A percentile compares a stretch with the other conserved stretches of the same genome.
phyloP scores from a whole-genome alignment of 306 rosid species.

The Cyamopsis tetragonoloba region DNA sequence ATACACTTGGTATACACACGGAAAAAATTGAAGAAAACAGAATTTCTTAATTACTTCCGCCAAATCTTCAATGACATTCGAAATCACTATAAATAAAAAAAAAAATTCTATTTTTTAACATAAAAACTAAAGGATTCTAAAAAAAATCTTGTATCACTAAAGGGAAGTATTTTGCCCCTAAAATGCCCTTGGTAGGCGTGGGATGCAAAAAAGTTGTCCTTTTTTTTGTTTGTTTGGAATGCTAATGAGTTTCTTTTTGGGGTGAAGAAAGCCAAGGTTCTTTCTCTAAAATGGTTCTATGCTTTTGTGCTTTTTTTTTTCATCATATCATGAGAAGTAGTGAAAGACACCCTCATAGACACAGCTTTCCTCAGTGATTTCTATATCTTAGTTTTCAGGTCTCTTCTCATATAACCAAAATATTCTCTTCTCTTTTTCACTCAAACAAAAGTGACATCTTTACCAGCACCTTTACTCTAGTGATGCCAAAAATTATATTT shows the following conservation, averaged over 20 bases:
- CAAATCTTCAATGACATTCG: no score
- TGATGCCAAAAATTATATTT: background rate
- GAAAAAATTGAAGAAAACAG: no score
- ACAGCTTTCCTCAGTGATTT: conserved; percentile 25
- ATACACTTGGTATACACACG: no score
- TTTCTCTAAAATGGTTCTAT: conserved; percentile 28
- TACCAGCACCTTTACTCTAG: background rate
- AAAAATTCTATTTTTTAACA: background rate
- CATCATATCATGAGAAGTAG: conserved; percentile 21
- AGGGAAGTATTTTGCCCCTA: background rate
- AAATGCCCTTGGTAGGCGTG: conserved; percentile 52
- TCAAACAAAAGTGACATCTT: background rate
- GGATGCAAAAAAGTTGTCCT: conserved; percentile 39
- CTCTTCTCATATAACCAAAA: conserved; percentile 1
- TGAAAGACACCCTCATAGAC: conserved; percentile 1
- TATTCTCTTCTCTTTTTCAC: conserved; percentile 8
- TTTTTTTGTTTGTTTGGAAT: conserved; percentile 27
- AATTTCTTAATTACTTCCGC: no score
- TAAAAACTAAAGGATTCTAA: background rate
- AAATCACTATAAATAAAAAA: no score
- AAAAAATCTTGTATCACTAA: background rate
- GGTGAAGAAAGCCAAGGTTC: conserved; percentile 37
- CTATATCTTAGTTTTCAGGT: conserved; percentile 3
- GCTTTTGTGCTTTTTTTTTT: conserved; percentile 28
- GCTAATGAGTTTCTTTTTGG: conserved; percentile 11